Base-by-base conservation (phyloP, 768 basidiomycete species). In the Tricholoma bakamatsutake region DNA sequence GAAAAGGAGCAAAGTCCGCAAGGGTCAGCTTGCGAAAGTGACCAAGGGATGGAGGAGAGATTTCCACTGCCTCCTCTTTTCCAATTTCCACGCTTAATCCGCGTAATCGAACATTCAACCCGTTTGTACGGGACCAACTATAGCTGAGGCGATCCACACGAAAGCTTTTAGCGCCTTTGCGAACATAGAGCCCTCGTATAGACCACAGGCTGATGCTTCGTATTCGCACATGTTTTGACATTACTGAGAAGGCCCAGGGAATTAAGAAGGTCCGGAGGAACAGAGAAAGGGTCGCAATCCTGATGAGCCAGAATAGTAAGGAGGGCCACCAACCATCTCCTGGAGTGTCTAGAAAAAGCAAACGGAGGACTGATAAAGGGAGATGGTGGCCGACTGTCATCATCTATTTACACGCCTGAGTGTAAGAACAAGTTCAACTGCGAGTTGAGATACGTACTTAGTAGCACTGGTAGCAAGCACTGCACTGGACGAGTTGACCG, bases 171-270 rank as follows among this genome's bases (percentile, higher is more conserved):
- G 66, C 69, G 28, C 84, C 83, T 30, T 73, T 74, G 46, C 81
- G 78, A 57, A 88, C 78, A 68, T 85, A 89, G 18, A 91, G 72
- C 33, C 89, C 89, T 52, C 88, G 84, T 57, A 92, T 82, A 17
- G 89, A 92, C 53, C 87, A 80, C 37, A 87, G 72, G 64, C 89
- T 90, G 54, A 90, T 78, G 66, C 85, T 89, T 39, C 83, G 80
- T 33, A 90, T 76, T 30, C 84, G 83, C 57, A 90, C 72, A 61
- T 78, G 83, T 47, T 78, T 77, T n/a, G 85, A 85, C 53, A 83
- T 70, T 42, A 77, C 75, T 50, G 77, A 73, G 31, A 90, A 75
- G 45, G 85, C 66, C 70, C 80, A 84, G 51, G 88, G 88, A 2
- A 80, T 76, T 56, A 90, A 72, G 62, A 85, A 87, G 0, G 82